Evolutionary conservation across 495 filamentous ascomycete species (phyloP), one percentile per base, ranked within the genome.

Genomic region (Annulohypoxylon stygium): DNA sequence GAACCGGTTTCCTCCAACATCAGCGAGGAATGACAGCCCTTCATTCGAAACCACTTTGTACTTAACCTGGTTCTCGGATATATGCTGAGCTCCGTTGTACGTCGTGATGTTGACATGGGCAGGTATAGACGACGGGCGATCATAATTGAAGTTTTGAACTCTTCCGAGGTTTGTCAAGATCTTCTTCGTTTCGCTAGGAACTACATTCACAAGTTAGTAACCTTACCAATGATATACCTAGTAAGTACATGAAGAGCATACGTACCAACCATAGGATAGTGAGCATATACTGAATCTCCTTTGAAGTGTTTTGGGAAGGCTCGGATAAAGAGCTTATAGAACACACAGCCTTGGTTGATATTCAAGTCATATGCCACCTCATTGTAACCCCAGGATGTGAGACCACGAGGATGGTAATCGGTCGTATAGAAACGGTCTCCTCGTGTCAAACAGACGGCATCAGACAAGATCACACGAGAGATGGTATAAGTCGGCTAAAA

Each of bases 401-500:
- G 86, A 64, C 89, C 87, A 37, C 87, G 88, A 0, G 94, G 88
- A 36, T 89, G 92, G 78, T 93, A 95, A 71, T 90, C 87, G 18
- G 79, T 76, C 0, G 94, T 97, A 80, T 96, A 95, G 81, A 95
- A 94, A 5, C 94, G 86, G 78, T 97, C 94, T 16, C 93, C 92
- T 37, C 94, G 88, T 41, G 97, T 93, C n/a, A 97, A 82, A 41
- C 89, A 89, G 7, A 94, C 92, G 1, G 94, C 94, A 78, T 97
- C 94, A 0, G 93, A 95, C 4, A 97, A 84, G 60, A 97, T 91
- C 0, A 92, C 92, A 69, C 93, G 88, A 1, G 92, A 94, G 55
- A 93, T 91, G 12, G 94, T 97, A 81, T 89, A 97, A 25, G 91
- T 91, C 6, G 93, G 91, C 58, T 78, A 16, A 1, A 18, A 10